phyloP scores from a whole-genome alignment of 352 stramenopile genomes.

The Pythium folliculosum region DNA sequence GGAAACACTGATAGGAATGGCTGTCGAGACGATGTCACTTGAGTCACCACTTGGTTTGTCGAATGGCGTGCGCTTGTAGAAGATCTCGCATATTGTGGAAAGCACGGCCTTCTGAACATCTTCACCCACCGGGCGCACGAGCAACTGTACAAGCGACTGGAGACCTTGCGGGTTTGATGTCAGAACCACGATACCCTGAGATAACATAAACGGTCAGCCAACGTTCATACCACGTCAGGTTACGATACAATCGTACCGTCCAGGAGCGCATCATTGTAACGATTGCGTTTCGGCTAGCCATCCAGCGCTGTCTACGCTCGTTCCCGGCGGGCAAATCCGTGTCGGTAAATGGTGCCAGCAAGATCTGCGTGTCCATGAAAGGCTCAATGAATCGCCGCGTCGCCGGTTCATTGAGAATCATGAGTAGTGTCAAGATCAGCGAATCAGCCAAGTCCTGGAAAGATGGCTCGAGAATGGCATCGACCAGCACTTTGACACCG shows the following conservation, averaged over 20 bases:
- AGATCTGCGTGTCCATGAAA: slow-evolving; percentile 87
- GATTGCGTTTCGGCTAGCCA: slow-evolving; percentile 87
- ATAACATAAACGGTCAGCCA: background rate
- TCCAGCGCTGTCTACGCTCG: slow-evolving; percentile 86
- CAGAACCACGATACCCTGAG: slow-evolving; percentile 77
- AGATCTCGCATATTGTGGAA: slow-evolving; percentile 89
- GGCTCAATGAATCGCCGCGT: slow-evolving; percentile 87
- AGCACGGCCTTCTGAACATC: slow-evolving; percentile 89
- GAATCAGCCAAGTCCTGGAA: slow-evolving; percentile 87
- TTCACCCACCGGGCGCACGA: slow-evolving; percentile 86
- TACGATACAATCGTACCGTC: slow-evolving; percentile 44
- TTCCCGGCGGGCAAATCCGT: slow-evolving; percentile 83
- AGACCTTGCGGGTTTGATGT: slow-evolving; percentile 88
- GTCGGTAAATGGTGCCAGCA: slow-evolving; percentile 88
- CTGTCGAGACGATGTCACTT: slow-evolving; percentile 40
- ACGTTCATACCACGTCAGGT: background rate
- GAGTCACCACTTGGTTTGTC: slow-evolving; percentile 50
- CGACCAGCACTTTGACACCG: slow-evolving; percentile 80
- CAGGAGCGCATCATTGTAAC: slow-evolving; percentile 91
- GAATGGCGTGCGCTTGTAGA: slow-evolving; percentile 86
- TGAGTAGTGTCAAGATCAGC: slow-evolving; percentile 81
- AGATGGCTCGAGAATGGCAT: slow-evolving; percentile 87
- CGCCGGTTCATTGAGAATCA: slow-evolving; percentile 82
- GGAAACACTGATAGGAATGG: slow-evolving; percentile 70
- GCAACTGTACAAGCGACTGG: slow-evolving; percentile 82